Percentiles rank a stretch among this genome's conserved stretches.
phyloP scores from a whole-genome alignment of 1,284 basidiomycete genomes.

The Mycosarcoma mackinlayi region DNA sequence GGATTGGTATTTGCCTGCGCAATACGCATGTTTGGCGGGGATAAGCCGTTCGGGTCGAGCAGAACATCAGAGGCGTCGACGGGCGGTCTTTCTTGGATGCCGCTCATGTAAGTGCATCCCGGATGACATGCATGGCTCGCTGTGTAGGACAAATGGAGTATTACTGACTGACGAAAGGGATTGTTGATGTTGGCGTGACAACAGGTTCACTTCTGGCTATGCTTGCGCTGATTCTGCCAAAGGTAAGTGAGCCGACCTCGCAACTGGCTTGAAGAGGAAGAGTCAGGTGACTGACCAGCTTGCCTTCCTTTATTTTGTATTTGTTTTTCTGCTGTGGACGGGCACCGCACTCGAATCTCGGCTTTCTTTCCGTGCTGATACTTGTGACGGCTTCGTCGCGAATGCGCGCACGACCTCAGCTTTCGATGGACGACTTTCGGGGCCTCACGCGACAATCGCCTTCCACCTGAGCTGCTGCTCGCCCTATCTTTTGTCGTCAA shows the following conservation, averaged over 20 bases:
- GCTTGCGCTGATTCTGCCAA: constrained; percentile 36
- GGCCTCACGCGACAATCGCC: constrained; percentile 9
- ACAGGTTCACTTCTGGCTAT: constrained; percentile 39
- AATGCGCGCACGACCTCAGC: constrained; percentile 1
- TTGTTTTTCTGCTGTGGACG: background rate
- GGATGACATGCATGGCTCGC: too few relatives aligned
- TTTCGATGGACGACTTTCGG: constrained; percentile 27
- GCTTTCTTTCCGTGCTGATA: background rate
- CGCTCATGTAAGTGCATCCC: constrained; percentile 32
- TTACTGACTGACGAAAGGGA: background rate
- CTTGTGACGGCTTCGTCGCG: background rate
- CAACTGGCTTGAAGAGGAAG: background rate
- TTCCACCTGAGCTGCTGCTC: too few relatives aligned
- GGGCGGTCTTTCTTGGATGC: constrained; percentile 42
- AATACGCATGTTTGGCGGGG: constrained; percentile 49
- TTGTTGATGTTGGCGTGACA: background rate
- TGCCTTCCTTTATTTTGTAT: background rate
- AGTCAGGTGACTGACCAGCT: background rate
- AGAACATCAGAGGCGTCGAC: constrained; percentile 31
- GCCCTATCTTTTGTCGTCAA: too few relatives aligned
- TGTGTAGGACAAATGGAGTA: background rate
- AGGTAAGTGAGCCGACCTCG: constrained; percentile 24
- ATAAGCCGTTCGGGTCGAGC: constrained; percentile 46
- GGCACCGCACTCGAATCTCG: background rate
- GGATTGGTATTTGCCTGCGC: constrained; percentile 48